Percentiles rank a stretch among this genome's conserved stretches.
These are phyloP conservation scores for Casaregolazyma suthepensis DNA, from an alignment of 1,139 yeast genomes.

Conservation along the genomic window DNA sequence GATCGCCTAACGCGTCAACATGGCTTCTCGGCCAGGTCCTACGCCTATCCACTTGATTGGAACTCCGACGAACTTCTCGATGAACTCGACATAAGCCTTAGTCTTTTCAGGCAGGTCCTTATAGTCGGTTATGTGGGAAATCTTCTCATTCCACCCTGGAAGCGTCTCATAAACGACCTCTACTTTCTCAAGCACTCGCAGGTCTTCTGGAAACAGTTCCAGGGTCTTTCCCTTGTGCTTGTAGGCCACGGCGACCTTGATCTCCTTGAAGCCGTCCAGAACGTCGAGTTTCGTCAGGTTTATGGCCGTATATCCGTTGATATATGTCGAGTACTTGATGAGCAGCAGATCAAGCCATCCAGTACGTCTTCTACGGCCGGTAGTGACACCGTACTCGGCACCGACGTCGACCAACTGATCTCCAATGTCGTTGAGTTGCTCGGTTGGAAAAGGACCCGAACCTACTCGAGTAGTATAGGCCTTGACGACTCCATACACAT, in stretches of 20 bases:
- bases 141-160: constrained; percentile 92
- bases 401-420: constrained; percentile 86
- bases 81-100: constrained; percentile 69
- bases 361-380: constrained; percentile 99
- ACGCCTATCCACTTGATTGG: constrained; percentile 98
- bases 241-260: constrained; percentile 81
- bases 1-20: constrained; percentile 26
- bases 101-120: constrained; percentile 86
- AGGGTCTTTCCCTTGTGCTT: constrained; percentile 67
- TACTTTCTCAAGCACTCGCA: constrained; percentile 70
- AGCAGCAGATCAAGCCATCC: constrained; percentile 99
- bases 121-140: constrained; percentile 62
- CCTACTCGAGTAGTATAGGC: constrained; percentile 99
- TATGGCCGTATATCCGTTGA: constrained; percentile 91
- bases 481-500: constrained; percentile 92
- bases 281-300: constrained; percentile 96
- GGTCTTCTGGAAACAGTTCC: constrained; percentile 87
- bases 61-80: constrained; percentile 76
- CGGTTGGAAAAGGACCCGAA: constrained; percentile 99
- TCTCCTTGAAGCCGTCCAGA: constrained; percentile 80
- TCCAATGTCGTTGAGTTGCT: constrained; percentile 83
- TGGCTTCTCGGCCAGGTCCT: constrained; percentile 83
- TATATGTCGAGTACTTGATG: constrained; percentile 78
- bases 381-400: constrained; percentile 95
- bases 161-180: constrained; percentile 85